Evolutionary conservation across 2,329 filamentous ascomycete genomes (phyloP).

Genomic region (Xylariaceae sp.): DNA sequence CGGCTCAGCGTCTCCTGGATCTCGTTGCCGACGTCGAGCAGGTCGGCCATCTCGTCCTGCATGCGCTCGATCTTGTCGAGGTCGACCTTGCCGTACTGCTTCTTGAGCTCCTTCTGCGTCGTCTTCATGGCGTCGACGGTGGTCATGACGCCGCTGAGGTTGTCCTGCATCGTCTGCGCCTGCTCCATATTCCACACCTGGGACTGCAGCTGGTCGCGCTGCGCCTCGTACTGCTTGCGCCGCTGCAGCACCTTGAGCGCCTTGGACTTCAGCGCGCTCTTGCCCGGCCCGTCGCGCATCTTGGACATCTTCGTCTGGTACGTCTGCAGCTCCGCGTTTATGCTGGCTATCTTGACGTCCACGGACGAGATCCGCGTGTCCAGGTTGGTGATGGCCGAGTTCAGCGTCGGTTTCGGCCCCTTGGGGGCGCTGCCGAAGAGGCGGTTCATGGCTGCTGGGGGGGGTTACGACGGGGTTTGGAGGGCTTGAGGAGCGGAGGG

Average conservation of each 20-base stretch:
- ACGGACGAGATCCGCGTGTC: slow-evolving; percentile 71
- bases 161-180: slow-evolving; percentile 97
- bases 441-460: slow-evolving; percentile 78
- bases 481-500: neutral
- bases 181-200: slow-evolving; percentile 99
- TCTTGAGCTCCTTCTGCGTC: slow-evolving; percentile 88
- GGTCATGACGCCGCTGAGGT: slow-evolving; percentile 97
- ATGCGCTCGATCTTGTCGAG: slow-evolving; percentile 96
- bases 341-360: slow-evolving; percentile 91
- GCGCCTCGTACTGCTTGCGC: slow-evolving; percentile 90
- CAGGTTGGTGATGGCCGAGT: slow-evolving; percentile 74
- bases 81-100: slow-evolving; percentile 96
- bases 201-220: slow-evolving; percentile 90
- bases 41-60: slow-evolving; percentile 98
- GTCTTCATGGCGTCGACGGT: slow-evolving; percentile 98
- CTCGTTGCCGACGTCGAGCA: slow-evolving; percentile 97
- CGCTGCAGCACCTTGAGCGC: slow-evolving; percentile 93
- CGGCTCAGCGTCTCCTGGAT: slow-evolving; percentile 93
- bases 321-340: slow-evolving; percentile 86
- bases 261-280: slow-evolving; percentile 90
- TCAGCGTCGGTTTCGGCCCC: slow-evolving; percentile 83
- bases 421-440: slow-evolving; percentile 89
- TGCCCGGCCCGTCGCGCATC: slow-evolving; percentile 95
- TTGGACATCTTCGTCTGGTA: slow-evolving; percentile 88
- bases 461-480: neutral